Evolutionary conservation across 148 eudicot species (phyloP), one percentile per base, ranked within the genome.

Genomic region (Arbutus unedo): DNA sequence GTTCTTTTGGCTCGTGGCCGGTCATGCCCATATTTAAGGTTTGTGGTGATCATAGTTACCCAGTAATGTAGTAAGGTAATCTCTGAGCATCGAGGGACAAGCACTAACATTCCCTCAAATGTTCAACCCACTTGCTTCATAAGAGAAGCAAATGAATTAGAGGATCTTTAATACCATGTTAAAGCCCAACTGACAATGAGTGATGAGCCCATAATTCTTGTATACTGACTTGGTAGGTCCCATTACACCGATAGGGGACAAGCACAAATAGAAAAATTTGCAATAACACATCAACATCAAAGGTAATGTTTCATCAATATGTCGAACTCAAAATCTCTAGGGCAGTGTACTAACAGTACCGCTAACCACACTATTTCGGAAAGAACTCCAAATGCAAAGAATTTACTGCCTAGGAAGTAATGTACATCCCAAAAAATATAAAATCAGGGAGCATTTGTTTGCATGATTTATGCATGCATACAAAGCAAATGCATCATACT

Each of bases 401-500:
- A 77, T 14, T 54, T 54, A 15, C 79, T 54, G 54, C 23, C n/a
- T 64, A 23, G 14, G 21, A 44, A 21, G 72, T 13, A 43, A 48
- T 45, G 23, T 14, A 64, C 23, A 50, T n/a, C 7, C 6, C 25
- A 72, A 49, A 19, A 67, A 49, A 67, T 8, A 31, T 31, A 79
- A 60, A 64, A 62, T 25, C 38, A 48, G 5, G 57, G 14, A 57
- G 18, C 80, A 78, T 55, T 7, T 44, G 44, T 38, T 47, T 18
- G 16, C 2, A 56, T 41, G 23, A 55, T 49, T 31, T 38, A 56
- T 78, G 67, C 51, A 44, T 78, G 21, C 68, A 78, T 31, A n/a
- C 81, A 78, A 57, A 59, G 62, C 19, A 31, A 54, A 76, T 25
- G 59, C 79, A 76, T 31, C 47, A 59, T 10, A 60, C 10, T 51